These are phyloP conservation scores for Arthrobotrys pseudoclavata DNA, from an alignment of 2,329 filamentous ascomycete species.

Conservation along the genomic window DNA sequence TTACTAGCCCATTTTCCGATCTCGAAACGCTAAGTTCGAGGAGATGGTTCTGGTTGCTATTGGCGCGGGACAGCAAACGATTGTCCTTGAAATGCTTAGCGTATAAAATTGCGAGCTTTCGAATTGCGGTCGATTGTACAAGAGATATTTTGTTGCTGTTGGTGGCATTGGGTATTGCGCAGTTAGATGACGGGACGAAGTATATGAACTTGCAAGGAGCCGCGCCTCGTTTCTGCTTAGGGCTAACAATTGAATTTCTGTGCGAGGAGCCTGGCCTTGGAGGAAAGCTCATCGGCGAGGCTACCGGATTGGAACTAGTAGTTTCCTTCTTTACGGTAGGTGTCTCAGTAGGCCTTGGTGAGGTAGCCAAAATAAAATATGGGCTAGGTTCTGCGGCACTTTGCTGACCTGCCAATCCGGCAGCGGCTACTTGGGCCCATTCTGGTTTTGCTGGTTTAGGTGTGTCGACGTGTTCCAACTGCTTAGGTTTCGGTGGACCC, in stretches of 20 bases:
- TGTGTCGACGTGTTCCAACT: background rate
- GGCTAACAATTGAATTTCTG: background rate
- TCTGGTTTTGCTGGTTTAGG: slow-evolving; percentile 5
- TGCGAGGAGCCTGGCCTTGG: background rate
- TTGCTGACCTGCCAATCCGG: background rate
- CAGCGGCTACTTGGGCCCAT: background rate
- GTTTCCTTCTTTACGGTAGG: background rate
- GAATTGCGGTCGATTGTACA: slow-evolving; percentile 6
- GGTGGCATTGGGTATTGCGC: background rate
- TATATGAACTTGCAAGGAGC: background rate
- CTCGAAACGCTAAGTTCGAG: slow-evolving; percentile 35
- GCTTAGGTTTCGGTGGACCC: slow-evolving; percentile 22
- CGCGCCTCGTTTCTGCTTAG: background rate
- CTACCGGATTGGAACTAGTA: slow-evolving; percentile 2
- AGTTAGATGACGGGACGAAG: slow-evolving; percentile 29
- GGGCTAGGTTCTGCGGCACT: background rate
- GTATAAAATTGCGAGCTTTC: slow-evolving; percentile 34
- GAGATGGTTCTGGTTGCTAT: slow-evolving; percentile 5
- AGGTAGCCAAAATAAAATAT: background rate
- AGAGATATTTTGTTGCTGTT: slow-evolving; percentile 33
- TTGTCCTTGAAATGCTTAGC: slow-evolving; percentile 23
- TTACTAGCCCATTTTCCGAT: slow-evolving; percentile 20
- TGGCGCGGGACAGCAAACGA: background rate
- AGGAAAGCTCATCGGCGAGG: background rate
- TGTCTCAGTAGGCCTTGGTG: background rate